Evolutionary conservation across 2,329 filamentous ascomycete species (phyloP).

Genomic region (Drechslera avenae): DNA sequence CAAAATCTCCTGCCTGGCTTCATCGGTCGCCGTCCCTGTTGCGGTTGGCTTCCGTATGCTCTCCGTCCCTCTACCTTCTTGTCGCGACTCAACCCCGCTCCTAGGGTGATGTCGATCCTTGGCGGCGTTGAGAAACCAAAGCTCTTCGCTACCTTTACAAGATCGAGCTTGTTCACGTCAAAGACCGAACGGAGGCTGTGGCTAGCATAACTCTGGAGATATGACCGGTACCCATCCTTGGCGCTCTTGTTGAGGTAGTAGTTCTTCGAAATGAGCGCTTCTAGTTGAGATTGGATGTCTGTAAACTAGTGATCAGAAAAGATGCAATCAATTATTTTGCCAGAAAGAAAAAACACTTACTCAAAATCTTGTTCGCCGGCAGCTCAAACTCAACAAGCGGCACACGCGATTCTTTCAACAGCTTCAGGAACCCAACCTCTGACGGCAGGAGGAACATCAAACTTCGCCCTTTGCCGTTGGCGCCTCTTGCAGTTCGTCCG

Average conservation of each 20-base stretch:
- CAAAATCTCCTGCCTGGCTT: constrained; percentile 50
- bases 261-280: constrained; percentile 92
- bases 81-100: constrained; percentile 76
- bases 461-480: constrained; percentile 81
- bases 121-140: constrained; percentile 82
- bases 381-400: constrained; percentile 97
- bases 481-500: constrained; percentile 87
- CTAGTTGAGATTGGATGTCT: constrained; percentile 74
- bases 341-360: no score
- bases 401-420: constrained; percentile 88
- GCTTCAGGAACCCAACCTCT: constrained; percentile 89
- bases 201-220: constrained; percentile 92
- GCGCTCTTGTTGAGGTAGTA: constrained; percentile 93
- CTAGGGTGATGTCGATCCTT: constrained; percentile 77
- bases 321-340: no score
- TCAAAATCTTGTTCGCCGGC: constrained; percentile 83
- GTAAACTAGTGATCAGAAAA: neutral
- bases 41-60: constrained; percentile 79
- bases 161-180: constrained; percentile 79
- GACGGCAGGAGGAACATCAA: constrained; percentile 92
- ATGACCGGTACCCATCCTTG: constrained; percentile 80
- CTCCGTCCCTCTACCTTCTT: constrained; percentile 68
- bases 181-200: constrained; percentile 84
- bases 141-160: constrained; percentile 81
- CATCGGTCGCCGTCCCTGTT: constrained; percentile 60